Evolutionary conservation across 1,284 basidiomycete genomes (phyloP).

Genomic region (Cryptococcus neoformans): DNA sequence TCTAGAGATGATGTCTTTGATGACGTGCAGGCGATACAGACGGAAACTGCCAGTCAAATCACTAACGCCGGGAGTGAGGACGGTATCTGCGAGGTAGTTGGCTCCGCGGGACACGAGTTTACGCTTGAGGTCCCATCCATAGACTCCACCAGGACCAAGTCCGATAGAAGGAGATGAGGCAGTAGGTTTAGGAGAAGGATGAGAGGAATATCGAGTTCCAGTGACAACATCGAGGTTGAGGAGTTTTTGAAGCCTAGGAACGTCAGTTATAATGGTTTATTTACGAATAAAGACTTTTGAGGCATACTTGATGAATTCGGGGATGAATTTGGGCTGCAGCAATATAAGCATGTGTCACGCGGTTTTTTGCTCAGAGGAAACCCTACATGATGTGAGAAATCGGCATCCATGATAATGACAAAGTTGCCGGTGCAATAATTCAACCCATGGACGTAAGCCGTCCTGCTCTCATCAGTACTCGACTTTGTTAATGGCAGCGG

Average conservation of each 20-base stretch:
- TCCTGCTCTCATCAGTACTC: conserved; percentile 53
- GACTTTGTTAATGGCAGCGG: neutral
- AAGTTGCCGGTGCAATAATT: conserved; percentile 87
- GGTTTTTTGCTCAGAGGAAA: neutral
- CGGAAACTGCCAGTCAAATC: conserved; percentile 85
- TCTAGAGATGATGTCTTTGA: conserved; percentile 75
- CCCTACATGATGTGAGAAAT: conserved; percentile 88
- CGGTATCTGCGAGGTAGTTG: conserved; percentile 79
- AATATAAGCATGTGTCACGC: neutral
- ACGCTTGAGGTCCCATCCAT: conserved; percentile 84
- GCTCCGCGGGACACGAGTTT: conserved; percentile 82
- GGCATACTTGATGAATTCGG: conserved; percentile 74
- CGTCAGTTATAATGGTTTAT: neutral
- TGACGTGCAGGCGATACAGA: conserved; percentile 70
- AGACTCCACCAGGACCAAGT: conserved; percentile 68
- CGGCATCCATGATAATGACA: conserved; percentile 95
- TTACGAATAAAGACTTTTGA: neutral
- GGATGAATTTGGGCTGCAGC: conserved; percentile 81
- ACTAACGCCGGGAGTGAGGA: conserved; percentile 75
- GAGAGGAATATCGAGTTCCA: conserved; percentile 71
- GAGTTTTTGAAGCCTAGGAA: conserved; percentile 64
- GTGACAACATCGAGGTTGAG: conserved; percentile 86
- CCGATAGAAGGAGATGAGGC: conserved; percentile 32
- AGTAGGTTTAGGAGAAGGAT: conserved; percentile 31
- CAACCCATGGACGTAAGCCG: conserved; percentile 87